Conservation (phyloP, 352 stramenopile genomes). For the Pythium diclinum region DNA sequence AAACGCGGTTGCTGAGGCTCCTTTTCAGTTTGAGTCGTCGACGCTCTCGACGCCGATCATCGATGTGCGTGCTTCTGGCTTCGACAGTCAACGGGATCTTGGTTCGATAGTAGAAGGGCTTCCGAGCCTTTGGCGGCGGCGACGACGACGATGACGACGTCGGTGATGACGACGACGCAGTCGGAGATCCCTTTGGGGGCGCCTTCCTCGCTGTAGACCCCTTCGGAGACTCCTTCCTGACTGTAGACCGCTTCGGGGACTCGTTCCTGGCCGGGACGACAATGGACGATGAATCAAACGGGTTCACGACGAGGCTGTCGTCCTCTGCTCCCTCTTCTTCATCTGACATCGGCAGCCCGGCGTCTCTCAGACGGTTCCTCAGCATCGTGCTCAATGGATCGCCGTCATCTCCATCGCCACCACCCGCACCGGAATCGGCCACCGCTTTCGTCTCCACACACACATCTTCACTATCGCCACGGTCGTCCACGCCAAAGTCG, state of each 20-base stretch:
- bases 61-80: conserved; percentile 45
- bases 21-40: conserved; percentile 38
- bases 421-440: neutral
- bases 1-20: conserved; percentile 7
- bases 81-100: conserved; percentile 64
- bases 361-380: conserved; percentile 15
- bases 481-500: conserved; percentile 15
- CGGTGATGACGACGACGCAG: conserved; percentile 19
- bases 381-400: conserved; percentile 20
- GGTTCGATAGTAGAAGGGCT: conserved; percentile 38
- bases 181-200: conserved; percentile 13
- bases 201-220: neutral
- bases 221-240: neutral
- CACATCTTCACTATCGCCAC: neutral
- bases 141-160: conserved; percentile 10
- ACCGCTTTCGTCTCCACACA: conserved; percentile 10
- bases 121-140: conserved; percentile 6
- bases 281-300: conserved; percentile 21
- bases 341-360: conserved; percentile 19
- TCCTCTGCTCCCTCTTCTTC: conserved; percentile 11
- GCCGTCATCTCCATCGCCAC: conserved; percentile 2
- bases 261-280: neutral
- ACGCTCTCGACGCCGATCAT: conserved; percentile 39
- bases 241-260: conserved; percentile 4
- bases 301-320: conserved; percentile 2